Percentiles rank a stretch among this genome's conserved stretches.
These are phyloP conservation scores for Pyrenophora graminea DNA, from an alignment of 2,329 filamentous ascomycete species.

Conservation along the genomic window DNA sequence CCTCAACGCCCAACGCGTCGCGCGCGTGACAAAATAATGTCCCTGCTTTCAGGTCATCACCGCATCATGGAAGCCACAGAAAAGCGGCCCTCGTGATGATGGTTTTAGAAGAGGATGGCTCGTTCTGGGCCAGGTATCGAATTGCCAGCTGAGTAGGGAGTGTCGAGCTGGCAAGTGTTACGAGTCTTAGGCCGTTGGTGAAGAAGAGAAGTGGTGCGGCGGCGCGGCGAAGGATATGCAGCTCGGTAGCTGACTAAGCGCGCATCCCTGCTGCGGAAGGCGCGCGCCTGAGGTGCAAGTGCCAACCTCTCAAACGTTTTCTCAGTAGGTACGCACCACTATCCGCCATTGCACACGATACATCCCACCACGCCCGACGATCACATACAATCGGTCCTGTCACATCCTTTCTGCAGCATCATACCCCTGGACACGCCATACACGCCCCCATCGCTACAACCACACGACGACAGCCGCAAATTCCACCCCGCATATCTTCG, in stretches of 20 bases:
- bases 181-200: slow-evolving; percentile 70
- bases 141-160: slow-evolving; percentile 66
- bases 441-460: slow-evolving; percentile 4
- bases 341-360: slow-evolving; percentile 25
- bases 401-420: slow-evolving; percentile 6
- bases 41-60: slow-evolving; percentile 69
- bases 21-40: slow-evolving; percentile 52
- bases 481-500: slow-evolving; percentile 10
- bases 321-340: slow-evolving; percentile 25
- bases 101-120: slow-evolving; percentile 75
- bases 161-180: slow-evolving; percentile 69
- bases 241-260: slow-evolving; percentile 20
- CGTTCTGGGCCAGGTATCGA: slow-evolving; percentile 72
- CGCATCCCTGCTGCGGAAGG: slow-evolving; percentile 18
- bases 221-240: slow-evolving; percentile 25
- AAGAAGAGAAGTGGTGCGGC: slow-evolving; percentile 25
- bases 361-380: slow-evolving; percentile 20
- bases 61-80: slow-evolving; percentile 65
- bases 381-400: slow-evolving; percentile 5
- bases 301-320: slow-evolving; percentile 38
- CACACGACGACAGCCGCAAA: slow-evolving; percentile 12
- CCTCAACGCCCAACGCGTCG: slow-evolving; percentile 26
- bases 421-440: slow-evolving; percentile 6
- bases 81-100: slow-evolving; percentile 72
- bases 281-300: slow-evolving; percentile 29